Percentiles rank a stretch among this genome's conserved stretches.
Conservation (phyloP, 768 basidiomycete genomes). For the Phanerochaete carnosa region DNA sequence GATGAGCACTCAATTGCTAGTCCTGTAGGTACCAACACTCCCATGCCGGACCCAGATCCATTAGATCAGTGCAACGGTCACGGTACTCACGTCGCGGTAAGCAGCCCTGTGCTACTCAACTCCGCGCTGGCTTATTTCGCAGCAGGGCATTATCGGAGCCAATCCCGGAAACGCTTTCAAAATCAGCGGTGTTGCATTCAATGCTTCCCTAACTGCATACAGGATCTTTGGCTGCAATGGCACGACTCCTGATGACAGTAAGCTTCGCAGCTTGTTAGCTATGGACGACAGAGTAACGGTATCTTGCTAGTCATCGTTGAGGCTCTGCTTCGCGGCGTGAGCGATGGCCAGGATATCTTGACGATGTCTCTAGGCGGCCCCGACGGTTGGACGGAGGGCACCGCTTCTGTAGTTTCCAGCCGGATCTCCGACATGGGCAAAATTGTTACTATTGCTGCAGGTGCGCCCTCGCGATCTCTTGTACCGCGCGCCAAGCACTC, state of each 20-base stretch:
- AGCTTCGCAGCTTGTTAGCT: too few relatives aligned
- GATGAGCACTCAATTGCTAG: slow-evolving; percentile 28
- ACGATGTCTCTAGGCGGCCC: slow-evolving; percentile 63
- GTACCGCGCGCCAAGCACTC: not conserved
- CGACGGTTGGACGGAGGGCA: slow-evolving; percentile 61
- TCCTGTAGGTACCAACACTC: slow-evolving; percentile 29
- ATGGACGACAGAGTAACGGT: not conserved
- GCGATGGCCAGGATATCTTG: slow-evolving; percentile 58
- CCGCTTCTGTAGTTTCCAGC: slow-evolving; percentile 52
- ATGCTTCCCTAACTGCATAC: slow-evolving; percentile 51
- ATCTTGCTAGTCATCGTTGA: slow-evolving; percentile 37
- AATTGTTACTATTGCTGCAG: slow-evolving; percentile 62
- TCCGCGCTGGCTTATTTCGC: not conserved
- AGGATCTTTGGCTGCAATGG: slow-evolving; percentile 62
- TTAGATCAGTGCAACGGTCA: slow-evolving; percentile 30
- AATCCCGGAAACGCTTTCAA: slow-evolving; percentile 58
- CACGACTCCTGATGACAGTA: slow-evolving; percentile 49
- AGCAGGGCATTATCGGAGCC: slow-evolving; percentile 57
- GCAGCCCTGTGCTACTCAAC: slow-evolving; percentile 1
- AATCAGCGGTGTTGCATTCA: slow-evolving; percentile 68
- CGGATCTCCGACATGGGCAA: slow-evolving; percentile 54
- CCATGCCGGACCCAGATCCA: not conserved
- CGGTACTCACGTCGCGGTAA: slow-evolving; percentile 55
- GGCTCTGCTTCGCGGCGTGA: slow-evolving; percentile 46
- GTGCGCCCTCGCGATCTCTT: slow-evolving; percentile 25